Evolutionary conservation across 345 rosid species (phyloP).

Genomic region (Streptanthus diversifolius): DNA sequence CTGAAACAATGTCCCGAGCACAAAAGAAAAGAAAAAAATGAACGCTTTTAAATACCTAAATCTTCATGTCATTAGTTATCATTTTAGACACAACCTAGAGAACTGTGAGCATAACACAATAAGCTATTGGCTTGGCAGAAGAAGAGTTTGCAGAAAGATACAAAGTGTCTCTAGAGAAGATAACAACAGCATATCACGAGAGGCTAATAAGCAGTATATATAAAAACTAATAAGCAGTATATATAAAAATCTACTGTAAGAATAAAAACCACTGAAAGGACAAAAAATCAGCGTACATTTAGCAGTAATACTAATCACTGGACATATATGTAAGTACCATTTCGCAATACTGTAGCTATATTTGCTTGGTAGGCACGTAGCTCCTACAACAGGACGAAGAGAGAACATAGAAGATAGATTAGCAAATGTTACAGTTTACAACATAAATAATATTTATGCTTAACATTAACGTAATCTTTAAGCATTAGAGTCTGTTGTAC

Average conservation of each 20-base stretch:
- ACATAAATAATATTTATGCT: background rate
- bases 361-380: constrained; percentile 99
- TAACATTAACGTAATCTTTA: background rate
- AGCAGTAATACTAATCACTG: background rate
- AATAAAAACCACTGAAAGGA: background rate
- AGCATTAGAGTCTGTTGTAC: background rate
- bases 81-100: background rate
- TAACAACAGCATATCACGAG: background rate
- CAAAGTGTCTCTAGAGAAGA: constrained; percentile 1
- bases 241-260: background rate
- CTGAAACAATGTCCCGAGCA: background rate
- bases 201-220: background rate
- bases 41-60: background rate
- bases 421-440: constrained; percentile 3
- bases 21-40: background rate
- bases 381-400: constrained; percentile 54
- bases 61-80: background rate
- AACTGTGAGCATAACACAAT: constrained; percentile 5
- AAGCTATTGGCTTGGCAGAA: constrained; percentile 1
- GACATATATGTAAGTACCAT: constrained; percentile 49
- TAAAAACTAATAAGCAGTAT: background rate
- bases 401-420: constrained; percentile 12
- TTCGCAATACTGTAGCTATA: constrained; percentile 85
- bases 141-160: background rate
- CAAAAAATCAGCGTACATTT: background rate